These are phyloP conservation scores for Wallacemonas rigidus DNA, from an alignment of 208 protist genomes.

Conservation along the genomic window DNA sequence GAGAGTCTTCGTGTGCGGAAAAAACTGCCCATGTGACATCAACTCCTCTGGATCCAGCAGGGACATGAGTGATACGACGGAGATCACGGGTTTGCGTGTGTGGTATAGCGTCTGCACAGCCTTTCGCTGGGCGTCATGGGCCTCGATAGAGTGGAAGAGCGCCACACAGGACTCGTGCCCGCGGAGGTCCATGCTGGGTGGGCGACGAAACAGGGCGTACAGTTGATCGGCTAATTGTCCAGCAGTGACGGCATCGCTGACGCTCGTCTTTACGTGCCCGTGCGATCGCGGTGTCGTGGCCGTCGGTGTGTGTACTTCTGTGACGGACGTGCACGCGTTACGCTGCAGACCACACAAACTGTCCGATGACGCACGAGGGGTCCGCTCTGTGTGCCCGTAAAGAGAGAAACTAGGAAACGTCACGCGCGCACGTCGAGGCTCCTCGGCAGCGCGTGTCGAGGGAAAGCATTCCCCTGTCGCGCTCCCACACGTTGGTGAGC, in stretches of 20 bases:
- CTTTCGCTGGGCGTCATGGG: neutral
- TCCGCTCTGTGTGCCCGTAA: neutral
- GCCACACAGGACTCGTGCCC: slow-evolving; percentile 16
- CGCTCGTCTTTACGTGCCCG: neutral
- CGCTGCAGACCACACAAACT: neutral
- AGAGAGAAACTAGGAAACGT: neutral
- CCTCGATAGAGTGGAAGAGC: neutral
- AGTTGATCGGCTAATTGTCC: slow-evolving; percentile 20
- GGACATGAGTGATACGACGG: neutral
- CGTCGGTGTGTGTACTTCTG: neutral
- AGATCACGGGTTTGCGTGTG: neutral
- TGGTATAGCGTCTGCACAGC: neutral
- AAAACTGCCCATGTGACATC: slow-evolving; percentile 33
- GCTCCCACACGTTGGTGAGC: no score
- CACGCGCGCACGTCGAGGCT: neutral
- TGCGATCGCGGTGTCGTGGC: neutral
- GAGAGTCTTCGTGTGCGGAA: slow-evolving; percentile 19
- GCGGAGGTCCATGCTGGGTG: slow-evolving; percentile 26
- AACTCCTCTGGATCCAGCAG: slow-evolving; percentile 34
- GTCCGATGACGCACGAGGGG: neutral
- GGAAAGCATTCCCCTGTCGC: no score
- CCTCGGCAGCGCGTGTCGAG: no score
- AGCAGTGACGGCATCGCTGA: neutral
- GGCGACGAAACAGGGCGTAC: slow-evolving; percentile 28
- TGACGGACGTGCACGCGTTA: neutral